Percentiles rank a stretch among this genome's conserved stretches.
Conservation (phyloP, 2,329 filamentous ascomycete genomes). For the Aspergillus tamarii region DNA sequence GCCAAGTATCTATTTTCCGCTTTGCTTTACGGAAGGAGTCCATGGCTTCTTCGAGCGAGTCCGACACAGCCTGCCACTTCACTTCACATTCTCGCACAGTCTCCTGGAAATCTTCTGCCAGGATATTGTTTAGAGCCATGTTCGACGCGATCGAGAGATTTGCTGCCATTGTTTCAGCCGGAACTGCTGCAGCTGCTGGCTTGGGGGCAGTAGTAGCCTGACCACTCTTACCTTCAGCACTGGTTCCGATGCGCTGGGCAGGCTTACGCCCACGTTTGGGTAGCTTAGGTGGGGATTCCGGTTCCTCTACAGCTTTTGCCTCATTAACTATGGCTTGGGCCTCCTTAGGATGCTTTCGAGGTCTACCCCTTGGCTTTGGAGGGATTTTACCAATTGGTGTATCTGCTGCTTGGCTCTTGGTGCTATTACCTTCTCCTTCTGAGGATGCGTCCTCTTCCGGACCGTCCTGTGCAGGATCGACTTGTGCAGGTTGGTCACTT, state of each 20-base stretch:
- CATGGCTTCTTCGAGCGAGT: slow-evolving; percentile 19
- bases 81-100: slow-evolving; percentile 51
- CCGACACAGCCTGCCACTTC: slow-evolving; percentile 54
- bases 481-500: background rate
- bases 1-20: slow-evolving; percentile 25
- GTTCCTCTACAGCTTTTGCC: background rate
- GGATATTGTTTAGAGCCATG: background rate
- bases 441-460: background rate
- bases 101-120: background rate
- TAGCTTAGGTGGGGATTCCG: background rate
- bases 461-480: no score
- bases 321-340: background rate
- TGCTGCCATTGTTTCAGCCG: background rate
- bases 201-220: background rate
- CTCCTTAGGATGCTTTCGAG: background rate
- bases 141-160: background rate
- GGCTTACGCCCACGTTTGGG: background rate
- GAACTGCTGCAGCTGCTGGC: background rate
- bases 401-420: background rate
- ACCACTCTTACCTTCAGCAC: background rate
- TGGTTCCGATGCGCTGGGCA: background rate
- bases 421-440: background rate
- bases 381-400: background rate
- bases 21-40: slow-evolving; percentile 12
- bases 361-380: background rate